Percentiles rank a stretch among this genome's conserved stretches.
phyloP scores from a whole-genome alignment of 371 early-diverging fungal species.

The Haplosporangium sp. region DNA sequence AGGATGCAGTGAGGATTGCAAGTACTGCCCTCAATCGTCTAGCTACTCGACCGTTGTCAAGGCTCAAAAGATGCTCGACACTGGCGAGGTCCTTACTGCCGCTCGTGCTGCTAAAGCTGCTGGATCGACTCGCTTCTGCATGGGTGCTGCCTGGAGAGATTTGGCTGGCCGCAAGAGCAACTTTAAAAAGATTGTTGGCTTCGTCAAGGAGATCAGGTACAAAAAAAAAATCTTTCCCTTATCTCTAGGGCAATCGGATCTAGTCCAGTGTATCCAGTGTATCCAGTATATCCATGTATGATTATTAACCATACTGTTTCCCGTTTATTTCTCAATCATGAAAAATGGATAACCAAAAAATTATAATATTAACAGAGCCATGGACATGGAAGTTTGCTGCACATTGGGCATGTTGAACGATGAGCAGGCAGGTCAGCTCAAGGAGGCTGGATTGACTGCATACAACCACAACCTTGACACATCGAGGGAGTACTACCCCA shows the following conservation, averaged over 20 bases:
- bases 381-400: conserved; percentile 94
- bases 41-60: conserved; percentile 78
- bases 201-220: conserved; percentile 85
- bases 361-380: conserved; percentile 62
- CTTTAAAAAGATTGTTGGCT: conserved; percentile 82
- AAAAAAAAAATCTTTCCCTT: too few species aligned
- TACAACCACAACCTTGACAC: conserved; percentile 94
- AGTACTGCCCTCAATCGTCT: conserved; percentile 89
- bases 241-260: too few species aligned
- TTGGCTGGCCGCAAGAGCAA: conserved; percentile 85
- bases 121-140: conserved; percentile 82
- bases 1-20: conserved; percentile 89
- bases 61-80: conserved; percentile 79
- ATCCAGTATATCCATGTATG: neutral
- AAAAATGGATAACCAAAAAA: neutral
- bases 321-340: neutral
- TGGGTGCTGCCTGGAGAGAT: conserved; percentile 93
- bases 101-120: conserved; percentile 86
- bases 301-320: neutral
- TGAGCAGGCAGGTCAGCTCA: conserved; percentile 79
- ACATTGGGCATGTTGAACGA: conserved; percentile 89
- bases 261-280: neutral
- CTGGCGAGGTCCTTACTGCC: conserved; percentile 78
- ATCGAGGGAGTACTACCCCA: conserved; percentile 85
- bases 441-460: conserved; percentile 89